Base-by-base conservation (phyloP, 2,329 filamentous ascomycete species). In the Colletotrichum phormii region DNA sequence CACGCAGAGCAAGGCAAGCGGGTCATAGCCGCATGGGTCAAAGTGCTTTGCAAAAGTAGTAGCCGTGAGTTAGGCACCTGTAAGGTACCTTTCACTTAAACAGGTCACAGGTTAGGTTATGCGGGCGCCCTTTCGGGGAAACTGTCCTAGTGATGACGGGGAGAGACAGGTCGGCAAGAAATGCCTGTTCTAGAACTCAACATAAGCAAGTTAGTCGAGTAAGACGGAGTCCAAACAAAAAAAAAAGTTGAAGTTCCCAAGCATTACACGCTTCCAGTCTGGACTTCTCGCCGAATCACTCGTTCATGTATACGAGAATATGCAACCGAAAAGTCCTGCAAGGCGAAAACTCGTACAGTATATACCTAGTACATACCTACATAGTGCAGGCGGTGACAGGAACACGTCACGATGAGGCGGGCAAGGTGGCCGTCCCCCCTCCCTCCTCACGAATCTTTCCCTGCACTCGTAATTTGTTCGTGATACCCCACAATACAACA, bases 311-410 rank as follows among this genome's bases (percentile, higher is more conserved):
- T 22, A 55, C 29, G 37, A 51, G 31, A 22, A n/a, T 15, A 22
- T 51, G 42, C 22, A 53, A 63, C 42, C 18, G 26, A 49, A 49
- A n/a, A 33, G 8, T 31, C 31, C 42, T 51, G 26, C 60, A 33
- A 29, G 26, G 31, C 37, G 42, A 33, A 51, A 11, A 35, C 18
- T 46, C 42, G 42, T n/a, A 46, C 15, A 15, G 37, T 46, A 22
- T 5, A 13, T 13, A 58, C 37, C 37, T 15, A 29, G 26, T 29
- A 29, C 26, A 29, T 46, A 24, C 12, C 35, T 37, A 58, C 51
- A 57, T 35, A 59, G 33, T n/a, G 46, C 63, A 57, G 65, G 62
- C 65, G 65, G 26, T 29, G 4, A 29, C 35, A 35, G 51, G 51
- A 58, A 35, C 37, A 7, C 5, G 15, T 49, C 42, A 22, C 42